Evolutionary conservation across 2,329 filamentous ascomycete species (phyloP), one percentile per base, ranked within the genome.

Genomic region (Acarospora socialis): DNA sequence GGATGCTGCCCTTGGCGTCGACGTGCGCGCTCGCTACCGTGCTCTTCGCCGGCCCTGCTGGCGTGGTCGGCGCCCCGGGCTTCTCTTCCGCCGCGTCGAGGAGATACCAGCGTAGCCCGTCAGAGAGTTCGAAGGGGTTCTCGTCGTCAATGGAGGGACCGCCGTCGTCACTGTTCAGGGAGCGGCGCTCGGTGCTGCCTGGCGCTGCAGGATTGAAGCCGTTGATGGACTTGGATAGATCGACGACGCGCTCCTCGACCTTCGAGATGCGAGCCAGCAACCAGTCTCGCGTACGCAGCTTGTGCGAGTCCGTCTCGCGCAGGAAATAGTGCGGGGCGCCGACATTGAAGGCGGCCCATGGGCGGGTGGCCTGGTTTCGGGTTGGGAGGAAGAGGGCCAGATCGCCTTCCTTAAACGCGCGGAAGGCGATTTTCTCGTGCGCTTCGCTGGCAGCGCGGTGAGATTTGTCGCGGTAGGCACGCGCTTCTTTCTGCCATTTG

Each of bases 341-440:
- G 19, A 98, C 81, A 47, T 98, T 98, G 67, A 98, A 98, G 1
- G 90, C 90, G 4, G 90, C 90, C 90, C 90, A 98, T 1, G 90
- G 87, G 10, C 87, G 80, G 4, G 84, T 90, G 21, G 81, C 81
- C 56, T 95, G 86, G 51, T 94, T 95, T 21, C 87, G 70, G 0
- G 90, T 98, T 0, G 90, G 90, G 23, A 98, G 60, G 60, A 98
- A 98, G 2, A 98, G 59, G 8, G 87, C 90, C 9, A 98, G 66
- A 49, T 98, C 90, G 5, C 90, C 87, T 54, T 94, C 86, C 50
- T 94, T 95, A 63, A 98, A 98, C 30, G 87, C 77, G 38, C 79
- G 78, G 52, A 90, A 94, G 2, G 90, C 86, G 49, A 98, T 94
- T 62, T 95, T 95, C 44, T 93, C 82, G 46, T 93, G 82, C 0